phyloP scores from a whole-genome alignment of 768 basidiomycete species.

The Gelatoporia subvermispora region DNA sequence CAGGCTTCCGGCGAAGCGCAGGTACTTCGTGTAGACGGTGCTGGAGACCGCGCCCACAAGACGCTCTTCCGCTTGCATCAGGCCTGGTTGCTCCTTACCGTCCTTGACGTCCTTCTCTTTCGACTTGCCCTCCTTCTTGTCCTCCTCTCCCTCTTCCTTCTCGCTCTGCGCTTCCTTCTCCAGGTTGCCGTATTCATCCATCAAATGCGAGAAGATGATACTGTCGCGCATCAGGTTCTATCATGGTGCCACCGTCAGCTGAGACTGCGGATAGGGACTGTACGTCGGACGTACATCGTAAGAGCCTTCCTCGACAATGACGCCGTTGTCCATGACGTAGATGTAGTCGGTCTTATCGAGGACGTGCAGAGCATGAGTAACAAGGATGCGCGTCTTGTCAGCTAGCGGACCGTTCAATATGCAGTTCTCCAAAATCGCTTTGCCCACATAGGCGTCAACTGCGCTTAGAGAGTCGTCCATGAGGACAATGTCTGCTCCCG shows the following conservation, averaged over 20 bases:
- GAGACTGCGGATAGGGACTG: neutral
- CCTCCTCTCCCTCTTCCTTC: constrained; percentile 23
- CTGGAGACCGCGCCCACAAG: constrained; percentile 32
- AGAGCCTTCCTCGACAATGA: constrained; percentile 45
- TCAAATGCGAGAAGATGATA: constrained; percentile 29
- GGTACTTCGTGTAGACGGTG: constrained; percentile 31
- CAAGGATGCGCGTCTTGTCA: constrained; percentile 74
- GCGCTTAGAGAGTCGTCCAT: constrained; percentile 81
- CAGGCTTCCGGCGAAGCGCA: constrained; percentile 30
- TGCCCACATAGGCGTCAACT: constrained; percentile 74
- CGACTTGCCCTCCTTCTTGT: constrained; percentile 1
- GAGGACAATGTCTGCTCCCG: constrained; percentile 65
- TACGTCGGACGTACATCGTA: constrained; percentile 22
- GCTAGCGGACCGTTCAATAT: constrained; percentile 25
- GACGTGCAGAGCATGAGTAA: constrained; percentile 89
- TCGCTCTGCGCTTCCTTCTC: constrained; percentile 40
- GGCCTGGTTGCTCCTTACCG: neutral
- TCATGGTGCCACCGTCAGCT: constrained; percentile 3
- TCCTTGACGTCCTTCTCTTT: neutral
- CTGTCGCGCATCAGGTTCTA: constrained; percentile 29
- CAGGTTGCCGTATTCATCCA: constrained; percentile 35
- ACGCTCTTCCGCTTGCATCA: constrained; percentile 36
- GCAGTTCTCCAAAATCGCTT: constrained; percentile 39
- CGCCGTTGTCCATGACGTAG: constrained; percentile 55
- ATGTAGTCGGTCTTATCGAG: constrained; percentile 81